A percentile compares a stretch with the other conserved stretches of the same genome.
Evolutionary conservation across 345 rosid species (phyloP).

Genomic region (rapeseed (Brassica napus)): DNA sequence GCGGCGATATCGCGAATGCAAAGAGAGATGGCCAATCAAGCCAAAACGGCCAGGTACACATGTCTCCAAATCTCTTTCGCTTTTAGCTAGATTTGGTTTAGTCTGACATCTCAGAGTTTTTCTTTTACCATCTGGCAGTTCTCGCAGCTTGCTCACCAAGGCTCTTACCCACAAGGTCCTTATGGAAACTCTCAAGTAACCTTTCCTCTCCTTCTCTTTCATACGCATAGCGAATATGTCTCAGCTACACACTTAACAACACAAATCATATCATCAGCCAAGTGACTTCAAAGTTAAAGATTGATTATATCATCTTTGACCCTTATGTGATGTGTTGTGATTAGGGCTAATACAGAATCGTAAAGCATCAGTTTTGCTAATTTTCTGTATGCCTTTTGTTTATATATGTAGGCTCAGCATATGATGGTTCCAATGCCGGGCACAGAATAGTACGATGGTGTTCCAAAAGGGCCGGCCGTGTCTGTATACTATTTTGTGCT

Average conservation of each 20-base stretch:
- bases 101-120: not conserved
- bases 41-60: conserved; percentile 58
- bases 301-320: not conserved
- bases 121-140: conserved; percentile 11
- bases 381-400: not conserved
- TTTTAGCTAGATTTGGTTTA: not conserved
- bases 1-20: conserved; percentile 65
- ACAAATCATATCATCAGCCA: not conserved
- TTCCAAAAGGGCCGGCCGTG: not conserved
- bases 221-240: not conserved
- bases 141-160: conserved; percentile 64
- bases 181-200: conserved; percentile 68
- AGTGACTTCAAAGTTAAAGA: not conserved
- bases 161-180: conserved; percentile 51
- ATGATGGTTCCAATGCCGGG: conserved; percentile 68
- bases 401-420: conserved; percentile 58
- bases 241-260: not conserved
- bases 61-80: conserved; percentile 2
- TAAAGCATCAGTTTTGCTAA: not conserved
- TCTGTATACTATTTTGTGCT: conserved; percentile 33
- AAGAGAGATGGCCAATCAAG: conserved; percentile 56
- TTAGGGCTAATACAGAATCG: not conserved
- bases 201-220: conserved; percentile 30
- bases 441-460: conserved; percentile 43
- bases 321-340: not conserved